Evolutionary conservation across 2,329 filamentous ascomycete genomes (phyloP).

Genomic region (Calonectria honghensis): DNA sequence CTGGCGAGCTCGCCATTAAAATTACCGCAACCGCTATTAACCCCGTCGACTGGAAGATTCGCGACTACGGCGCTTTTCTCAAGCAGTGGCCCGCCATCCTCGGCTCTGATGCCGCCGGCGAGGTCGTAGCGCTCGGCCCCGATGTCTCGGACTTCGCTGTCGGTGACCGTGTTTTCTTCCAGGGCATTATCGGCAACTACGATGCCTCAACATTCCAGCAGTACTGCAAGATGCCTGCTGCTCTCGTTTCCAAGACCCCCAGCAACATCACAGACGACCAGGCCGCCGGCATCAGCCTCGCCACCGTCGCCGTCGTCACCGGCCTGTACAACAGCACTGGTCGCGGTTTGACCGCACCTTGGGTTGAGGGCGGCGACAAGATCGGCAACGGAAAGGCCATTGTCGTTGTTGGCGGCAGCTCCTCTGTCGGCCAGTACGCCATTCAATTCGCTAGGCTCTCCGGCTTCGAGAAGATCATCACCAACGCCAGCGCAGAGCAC

Average conservation of each 20-base stretch:
- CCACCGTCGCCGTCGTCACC: not conserved
- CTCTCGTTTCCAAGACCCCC: conserved; percentile 58
- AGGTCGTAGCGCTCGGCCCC: conserved; percentile 45
- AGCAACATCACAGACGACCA: conserved; percentile 55
- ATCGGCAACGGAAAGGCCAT: conserved; percentile 3
- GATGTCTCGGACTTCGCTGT: conserved; percentile 32
- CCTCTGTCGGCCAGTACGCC: conserved; percentile 18
- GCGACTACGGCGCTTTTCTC: conserved; percentile 58
- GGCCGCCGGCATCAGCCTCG: conserved; percentile 43
- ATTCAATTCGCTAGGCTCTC: conserved; percentile 13
- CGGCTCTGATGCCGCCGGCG: conserved; percentile 58
- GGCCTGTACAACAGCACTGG: conserved; percentile 8
- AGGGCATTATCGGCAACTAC: conserved; percentile 57
- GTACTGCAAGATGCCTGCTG: conserved; percentile 59
- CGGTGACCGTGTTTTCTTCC: conserved; percentile 57
- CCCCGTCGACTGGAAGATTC: conserved; percentile 56
- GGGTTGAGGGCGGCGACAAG: conserved; percentile 7
- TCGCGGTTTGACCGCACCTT: not conserved
- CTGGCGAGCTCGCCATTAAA: conserved; percentile 48
- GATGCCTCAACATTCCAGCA: conserved; percentile 60
- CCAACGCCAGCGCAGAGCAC: conserved; percentile 18
- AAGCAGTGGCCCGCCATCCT: conserved; percentile 56
- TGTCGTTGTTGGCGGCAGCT: conserved; percentile 12
- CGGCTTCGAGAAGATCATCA: conserved; percentile 8
- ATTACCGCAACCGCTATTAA: conserved; percentile 55